Percentiles rank a stretch among this genome's conserved stretches.
Evolutionary conservation across 345 rosid species (phyloP).

Genomic region (Eucalyptus marginata): DNA sequence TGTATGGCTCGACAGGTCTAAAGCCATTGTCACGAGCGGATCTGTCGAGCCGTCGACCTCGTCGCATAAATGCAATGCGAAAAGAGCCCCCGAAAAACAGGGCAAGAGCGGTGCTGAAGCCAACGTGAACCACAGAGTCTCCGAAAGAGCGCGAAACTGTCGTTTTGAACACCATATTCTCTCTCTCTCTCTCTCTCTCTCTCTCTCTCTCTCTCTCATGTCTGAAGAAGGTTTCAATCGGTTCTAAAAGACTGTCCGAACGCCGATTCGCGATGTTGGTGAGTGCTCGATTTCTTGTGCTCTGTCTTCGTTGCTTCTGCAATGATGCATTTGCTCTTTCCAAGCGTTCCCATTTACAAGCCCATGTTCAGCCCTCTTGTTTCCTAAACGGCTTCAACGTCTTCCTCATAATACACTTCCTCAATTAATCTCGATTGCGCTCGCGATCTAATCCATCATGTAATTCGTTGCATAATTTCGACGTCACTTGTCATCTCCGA

Average conservation of each 20-base stretch:
- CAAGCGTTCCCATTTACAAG: not conserved
- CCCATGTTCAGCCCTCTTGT: not conserved
- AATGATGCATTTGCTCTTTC: not conserved
- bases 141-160: not conserved
- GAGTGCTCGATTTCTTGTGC: not conserved
- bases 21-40: not conserved
- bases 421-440: not conserved
- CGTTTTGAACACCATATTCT: not conserved
- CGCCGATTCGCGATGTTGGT: not conserved
- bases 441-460: not conserved
- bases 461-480: not conserved
- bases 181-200: not conserved
- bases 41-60: not conserved
- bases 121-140: not conserved
- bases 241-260: not conserved
- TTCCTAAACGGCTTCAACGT: not conserved
- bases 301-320: not conserved
- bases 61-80: not conserved
- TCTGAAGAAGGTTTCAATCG: not conserved
- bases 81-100: not conserved
- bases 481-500: not conserved
- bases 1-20: not conserved
- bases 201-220: not conserved
- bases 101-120: not conserved
- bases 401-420: not conserved